Evolutionary conservation across 2,329 filamentous ascomycete species (phyloP), one percentile per base, ranked within the genome.

Genomic region (Plenodomus biglobosus): DNA sequence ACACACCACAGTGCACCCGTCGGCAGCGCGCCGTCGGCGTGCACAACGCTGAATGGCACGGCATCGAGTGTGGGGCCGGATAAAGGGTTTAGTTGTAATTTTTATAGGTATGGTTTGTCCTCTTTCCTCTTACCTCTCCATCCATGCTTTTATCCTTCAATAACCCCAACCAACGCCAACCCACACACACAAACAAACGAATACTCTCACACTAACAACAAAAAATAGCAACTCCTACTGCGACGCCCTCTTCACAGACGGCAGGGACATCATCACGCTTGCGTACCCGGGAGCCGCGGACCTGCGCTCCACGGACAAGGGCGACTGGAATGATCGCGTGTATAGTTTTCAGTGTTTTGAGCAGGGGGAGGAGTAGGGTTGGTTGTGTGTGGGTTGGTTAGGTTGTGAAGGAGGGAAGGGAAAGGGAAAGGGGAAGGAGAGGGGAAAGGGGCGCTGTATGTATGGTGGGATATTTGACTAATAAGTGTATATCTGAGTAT

Each of bases 61-160:
- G 55, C 60, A 1, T 60, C 55, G 0, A 49, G 50, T 1, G 52
- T 68, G 7, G 56, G 64, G 0, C 67, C 67, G 0, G 62, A 66
- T 20, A 3, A 20, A 1, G 66, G 65, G 0, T 60, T 55, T 21
- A 42, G 38, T 3, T 70, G 67, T 40, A 49, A 49, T 1, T 68
- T 69, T 34, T 70, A 58, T 49, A 59, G 55, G 67, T 68, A 55
- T 3, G 61, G 56, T 16, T 41, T 7, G 18, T 24, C 8, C 13
- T 10, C 42, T 18, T 10, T 8, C 34, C 19, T 24, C 6, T n/a
- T 16, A 8, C 17, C 11, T 21, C 11, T 27, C 16, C 21, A n/a
- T n/a, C n/a, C n/a, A n/a, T n/a, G n/a, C n/a, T n/a, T n/a, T n/a
- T n/a, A n/a, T n/a, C n/a, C n/a, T n/a, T n/a, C n/a, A n/a, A n/a